Percentiles rank a stretch among this genome's conserved stretches.
Evolutionary conservation across 371 early-diverging fungal species (phyloP).

Genomic region (Mortierella sp.): DNA sequence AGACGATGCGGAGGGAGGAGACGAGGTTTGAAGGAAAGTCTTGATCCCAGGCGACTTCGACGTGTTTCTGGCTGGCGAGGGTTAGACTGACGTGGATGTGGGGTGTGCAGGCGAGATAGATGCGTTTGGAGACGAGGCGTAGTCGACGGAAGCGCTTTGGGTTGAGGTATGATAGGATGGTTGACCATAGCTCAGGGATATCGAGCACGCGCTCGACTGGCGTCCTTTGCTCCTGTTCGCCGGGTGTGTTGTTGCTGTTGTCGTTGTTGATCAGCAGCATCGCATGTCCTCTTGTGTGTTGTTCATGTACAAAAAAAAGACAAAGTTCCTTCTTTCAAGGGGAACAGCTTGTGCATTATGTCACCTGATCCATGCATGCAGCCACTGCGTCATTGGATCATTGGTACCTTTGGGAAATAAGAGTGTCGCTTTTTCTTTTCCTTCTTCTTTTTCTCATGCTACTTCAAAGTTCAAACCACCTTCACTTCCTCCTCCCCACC

Average conservation of each 20-base stretch:
- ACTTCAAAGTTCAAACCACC: background rate
- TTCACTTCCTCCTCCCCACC: background rate
- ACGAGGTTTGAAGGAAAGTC: slow-evolving; percentile 15
- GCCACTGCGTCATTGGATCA: slow-evolving; percentile 3
- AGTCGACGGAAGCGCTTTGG: slow-evolving; percentile 29
- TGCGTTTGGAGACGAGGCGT: slow-evolving; percentile 35
- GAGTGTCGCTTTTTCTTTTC: background rate
- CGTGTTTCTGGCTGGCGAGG: slow-evolving; percentile 9
- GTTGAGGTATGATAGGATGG: slow-evolving; percentile 14
- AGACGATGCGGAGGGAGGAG: slow-evolving; percentile 14
- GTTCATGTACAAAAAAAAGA: background rate
- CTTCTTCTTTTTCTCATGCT: background rate
- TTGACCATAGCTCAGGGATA: slow-evolving; percentile 29
- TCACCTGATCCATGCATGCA: slow-evolving; percentile 1
- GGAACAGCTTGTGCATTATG: background rate
- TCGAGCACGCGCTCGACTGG: slow-evolving; percentile 14
- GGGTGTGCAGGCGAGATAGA: slow-evolving; percentile 21
- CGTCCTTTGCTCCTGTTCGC: background rate
- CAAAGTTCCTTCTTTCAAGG: background rate
- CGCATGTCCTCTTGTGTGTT: background rate
- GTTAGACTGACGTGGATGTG: slow-evolving; percentile 14
- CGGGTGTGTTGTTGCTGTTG: background rate
- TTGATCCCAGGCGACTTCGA: background rate
- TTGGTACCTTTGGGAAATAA: background rate
- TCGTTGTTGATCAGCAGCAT: slow-evolving; percentile 2